These are phyloP conservation scores for Galerina marginata DNA, from an alignment of 768 basidiomycete species.

Conservation along the genomic window DNA sequence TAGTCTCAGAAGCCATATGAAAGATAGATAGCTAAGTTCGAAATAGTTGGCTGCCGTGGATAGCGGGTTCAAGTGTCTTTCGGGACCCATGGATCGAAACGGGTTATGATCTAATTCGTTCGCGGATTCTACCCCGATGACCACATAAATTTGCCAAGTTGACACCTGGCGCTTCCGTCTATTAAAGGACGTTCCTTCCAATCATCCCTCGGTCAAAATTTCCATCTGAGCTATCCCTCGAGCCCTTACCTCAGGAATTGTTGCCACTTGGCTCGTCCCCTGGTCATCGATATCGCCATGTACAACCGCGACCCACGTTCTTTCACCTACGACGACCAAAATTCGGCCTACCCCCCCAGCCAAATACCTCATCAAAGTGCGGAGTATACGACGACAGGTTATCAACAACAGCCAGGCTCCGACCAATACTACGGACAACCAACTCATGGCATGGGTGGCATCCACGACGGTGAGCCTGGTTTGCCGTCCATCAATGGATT, in stretches of 20 bases:
- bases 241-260: conserved; percentile 5
- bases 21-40: conserved; percentile 38
- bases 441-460: conserved; percentile 24
- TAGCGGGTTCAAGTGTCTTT: conserved; percentile 47
- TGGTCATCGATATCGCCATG: conserved; percentile 38
- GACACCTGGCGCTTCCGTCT: conserved; percentile 46
- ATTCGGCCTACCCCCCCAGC: conserved; percentile 32
- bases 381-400: conserved; percentile 36
- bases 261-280: neutral
- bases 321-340: conserved; percentile 48
- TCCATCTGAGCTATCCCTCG: conserved; percentile 26
- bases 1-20: conserved; percentile 32
- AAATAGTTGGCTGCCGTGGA: conserved; percentile 46
- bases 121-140: conserved; percentile 39
- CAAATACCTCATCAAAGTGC: conserved; percentile 32
- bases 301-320: conserved; percentile 46
- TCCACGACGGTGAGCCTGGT: conserved; percentile 28
- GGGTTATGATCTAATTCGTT: conserved; percentile 44
- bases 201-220: conserved; percentile 31
- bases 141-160: conserved; percentile 44
- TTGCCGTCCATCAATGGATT: neutral
- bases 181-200: conserved; percentile 47
- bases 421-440: conserved; percentile 40
- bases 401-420: conserved; percentile 38
- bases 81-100: conserved; percentile 45